Evolutionary conservation across 495 filamentous ascomycete genomes (phyloP).

Genomic region (Hyaloscypha variabilis): DNA sequence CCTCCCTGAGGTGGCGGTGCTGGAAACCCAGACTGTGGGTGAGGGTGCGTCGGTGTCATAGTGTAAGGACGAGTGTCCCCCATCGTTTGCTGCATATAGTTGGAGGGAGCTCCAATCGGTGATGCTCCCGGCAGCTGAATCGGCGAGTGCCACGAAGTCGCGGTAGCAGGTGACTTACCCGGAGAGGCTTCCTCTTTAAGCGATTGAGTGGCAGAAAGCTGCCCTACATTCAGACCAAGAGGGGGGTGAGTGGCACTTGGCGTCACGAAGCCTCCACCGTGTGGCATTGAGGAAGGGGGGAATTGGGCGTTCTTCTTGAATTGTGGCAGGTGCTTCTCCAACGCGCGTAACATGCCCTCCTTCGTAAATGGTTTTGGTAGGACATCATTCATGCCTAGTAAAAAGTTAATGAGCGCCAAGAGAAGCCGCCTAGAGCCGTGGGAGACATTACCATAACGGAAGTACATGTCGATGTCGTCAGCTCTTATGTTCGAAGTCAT

Average conservation of each 20-base stretch:
- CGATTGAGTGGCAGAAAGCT: conserved; percentile 50
- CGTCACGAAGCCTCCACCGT: conserved; percentile 25
- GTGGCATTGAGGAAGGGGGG: conserved; percentile 28
- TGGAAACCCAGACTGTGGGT: conserved; percentile 24
- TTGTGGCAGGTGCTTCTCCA: conserved; percentile 85
- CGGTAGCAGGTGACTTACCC: conserved; percentile 71
- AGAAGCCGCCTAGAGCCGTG: neutral
- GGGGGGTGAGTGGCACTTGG: conserved; percentile 21
- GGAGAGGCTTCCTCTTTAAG: conserved; percentile 86
- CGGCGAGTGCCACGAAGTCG: conserved; percentile 75
- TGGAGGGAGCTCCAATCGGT: conserved; percentile 41
- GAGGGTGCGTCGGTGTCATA: conserved; percentile 41
- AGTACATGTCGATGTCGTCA: conserved; percentile 97
- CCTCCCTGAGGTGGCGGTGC: conserved; percentile 13
- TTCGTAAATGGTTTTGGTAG: conserved; percentile 97
- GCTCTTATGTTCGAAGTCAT: conserved; percentile 99
- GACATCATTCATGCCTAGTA: conserved; percentile 95
- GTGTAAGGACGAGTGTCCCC: conserved; percentile 30
- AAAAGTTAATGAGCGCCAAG: conserved; percentile 8
- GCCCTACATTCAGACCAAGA: conserved; percentile 31
- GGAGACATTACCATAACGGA: conserved; percentile 81
- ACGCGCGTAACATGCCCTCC: conserved; percentile 86
- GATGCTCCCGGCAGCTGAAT: conserved; percentile 66
- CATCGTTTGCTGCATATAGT: conserved; percentile 31
- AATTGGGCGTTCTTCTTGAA: conserved; percentile 48